Conservation (phyloP, 2,329 filamentous ascomycete species). For the Monosporascus ibericus region DNA sequence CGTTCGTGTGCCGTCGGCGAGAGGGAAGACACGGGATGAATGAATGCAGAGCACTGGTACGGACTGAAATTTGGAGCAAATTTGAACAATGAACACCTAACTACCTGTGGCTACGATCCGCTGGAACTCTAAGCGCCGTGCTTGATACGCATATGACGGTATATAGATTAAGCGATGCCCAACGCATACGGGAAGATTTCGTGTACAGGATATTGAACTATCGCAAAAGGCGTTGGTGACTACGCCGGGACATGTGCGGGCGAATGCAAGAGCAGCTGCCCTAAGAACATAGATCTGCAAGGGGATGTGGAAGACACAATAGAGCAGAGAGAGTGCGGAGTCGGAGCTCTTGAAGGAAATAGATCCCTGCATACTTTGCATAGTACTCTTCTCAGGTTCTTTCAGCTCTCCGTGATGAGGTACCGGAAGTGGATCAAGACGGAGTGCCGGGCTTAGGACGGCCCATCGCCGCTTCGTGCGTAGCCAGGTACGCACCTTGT, state of each 20-base stretch:
- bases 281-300: background rate
- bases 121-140: background rate
- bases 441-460: no score
- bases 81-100: no score
- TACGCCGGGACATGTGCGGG: background rate
- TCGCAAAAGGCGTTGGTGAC: background rate
- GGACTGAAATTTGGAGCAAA: background rate
- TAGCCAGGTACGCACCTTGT: no score
- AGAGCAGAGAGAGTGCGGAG: background rate
- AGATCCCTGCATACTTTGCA: background rate
- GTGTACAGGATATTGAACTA: slow-evolving; percentile 1
- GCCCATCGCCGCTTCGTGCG: no score
- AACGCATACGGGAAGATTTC: background rate
- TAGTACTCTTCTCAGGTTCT: background rate
- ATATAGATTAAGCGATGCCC: background rate
- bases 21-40: slow-evolving; percentile 24
- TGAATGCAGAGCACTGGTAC: slow-evolving; percentile 6
- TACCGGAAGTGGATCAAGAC: background rate
- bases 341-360: background rate
- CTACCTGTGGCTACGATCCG: no score
- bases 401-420: no score
- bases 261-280: background rate
- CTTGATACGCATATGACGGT: background rate
- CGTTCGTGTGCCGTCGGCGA: slow-evolving; percentile 17
- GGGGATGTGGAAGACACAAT: no score